phyloP scores from a whole-genome alignment of 2,329 filamentous ascomycete species.

The Trichoderma hamatum region DNA sequence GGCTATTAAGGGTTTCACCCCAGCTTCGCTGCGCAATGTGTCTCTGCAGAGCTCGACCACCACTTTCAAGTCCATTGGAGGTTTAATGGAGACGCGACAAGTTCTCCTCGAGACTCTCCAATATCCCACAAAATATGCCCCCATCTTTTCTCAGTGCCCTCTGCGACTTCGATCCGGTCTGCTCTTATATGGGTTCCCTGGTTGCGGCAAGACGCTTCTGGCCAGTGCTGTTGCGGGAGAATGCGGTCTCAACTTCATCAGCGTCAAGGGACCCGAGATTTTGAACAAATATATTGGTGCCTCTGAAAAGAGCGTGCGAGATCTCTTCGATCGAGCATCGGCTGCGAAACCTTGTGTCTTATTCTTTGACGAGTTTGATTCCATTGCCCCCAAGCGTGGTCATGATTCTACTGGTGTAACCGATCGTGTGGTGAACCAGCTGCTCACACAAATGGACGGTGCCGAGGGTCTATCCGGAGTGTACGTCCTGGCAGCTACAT shows the following conservation, averaged over 20 bases:
- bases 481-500: conserved; percentile 94
- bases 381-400: conserved; percentile 93
- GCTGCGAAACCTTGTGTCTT: conserved; percentile 91
- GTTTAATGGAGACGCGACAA: conserved; percentile 80
- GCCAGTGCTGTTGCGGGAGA: conserved; percentile 97
- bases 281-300: conserved; percentile 99
- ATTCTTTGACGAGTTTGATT: conserved; percentile 99
- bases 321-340: conserved; percentile 89
- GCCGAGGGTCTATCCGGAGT: conserved; percentile 93
- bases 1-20: conserved; percentile 90
- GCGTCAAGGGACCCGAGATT: conserved; percentile 96
- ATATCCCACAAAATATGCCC: conserved; percentile 96
- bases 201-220: conserved; percentile 93
- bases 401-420: conserved; percentile 99
- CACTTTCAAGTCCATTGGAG: conserved; percentile 90
- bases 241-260: conserved; percentile 97
- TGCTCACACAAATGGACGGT: conserved; percentile 98
- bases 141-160: conserved; percentile 95
- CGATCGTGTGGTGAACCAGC: conserved; percentile 95
- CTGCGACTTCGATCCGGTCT: conserved; percentile 91
- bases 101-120: conserved; percentile 93
- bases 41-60: conserved; percentile 91
- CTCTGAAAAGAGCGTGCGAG: conserved; percentile 92
- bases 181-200: conserved; percentile 90
- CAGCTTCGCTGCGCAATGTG: conserved; percentile 91